Evolutionary conservation across 148 eudicot species (phyloP).

Genomic region (Talinum fruticosum): DNA sequence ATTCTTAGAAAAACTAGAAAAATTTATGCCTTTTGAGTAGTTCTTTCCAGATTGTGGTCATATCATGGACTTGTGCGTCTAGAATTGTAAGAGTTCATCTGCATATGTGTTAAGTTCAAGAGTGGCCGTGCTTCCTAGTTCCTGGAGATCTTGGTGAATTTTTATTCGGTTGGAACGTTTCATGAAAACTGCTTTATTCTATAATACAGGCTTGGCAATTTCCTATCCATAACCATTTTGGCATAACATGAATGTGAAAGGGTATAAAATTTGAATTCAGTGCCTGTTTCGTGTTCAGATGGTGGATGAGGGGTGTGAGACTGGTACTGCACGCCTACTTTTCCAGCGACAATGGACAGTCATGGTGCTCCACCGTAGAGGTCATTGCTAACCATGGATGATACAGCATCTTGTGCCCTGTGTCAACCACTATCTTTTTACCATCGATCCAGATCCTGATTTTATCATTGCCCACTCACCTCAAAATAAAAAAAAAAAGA

Average conservation of each 20-base stretch:
- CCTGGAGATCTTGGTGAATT: background rate
- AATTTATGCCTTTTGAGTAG: background rate
- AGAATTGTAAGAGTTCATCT: background rate
- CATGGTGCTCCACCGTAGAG: no score
- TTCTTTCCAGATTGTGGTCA: background rate
- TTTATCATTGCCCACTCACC: no score
- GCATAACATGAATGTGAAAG: background rate
- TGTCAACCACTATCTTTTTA: no score
- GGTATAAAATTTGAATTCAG: background rate
- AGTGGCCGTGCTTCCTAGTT: background rate
- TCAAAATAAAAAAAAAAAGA: no score
- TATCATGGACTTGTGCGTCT: background rate
- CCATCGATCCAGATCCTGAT: no score
- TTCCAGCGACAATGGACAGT: no score
- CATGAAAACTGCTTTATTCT: background rate
- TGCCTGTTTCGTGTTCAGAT: no score
- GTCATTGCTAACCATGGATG: no score
- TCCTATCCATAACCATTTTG: background rate
- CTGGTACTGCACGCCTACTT: no score
- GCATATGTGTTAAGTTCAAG: background rate
- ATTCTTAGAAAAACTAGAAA: background rate
- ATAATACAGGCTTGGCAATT: background rate
- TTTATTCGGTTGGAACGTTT: background rate
- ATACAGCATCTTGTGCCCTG: no score
- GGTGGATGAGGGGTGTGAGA: no score